A percentile compares a stretch with the other conserved stretches of the same genome.
phyloP scores from a whole-genome alignment of 331 rosid species.

The Rhamnella rubrinervis region DNA sequence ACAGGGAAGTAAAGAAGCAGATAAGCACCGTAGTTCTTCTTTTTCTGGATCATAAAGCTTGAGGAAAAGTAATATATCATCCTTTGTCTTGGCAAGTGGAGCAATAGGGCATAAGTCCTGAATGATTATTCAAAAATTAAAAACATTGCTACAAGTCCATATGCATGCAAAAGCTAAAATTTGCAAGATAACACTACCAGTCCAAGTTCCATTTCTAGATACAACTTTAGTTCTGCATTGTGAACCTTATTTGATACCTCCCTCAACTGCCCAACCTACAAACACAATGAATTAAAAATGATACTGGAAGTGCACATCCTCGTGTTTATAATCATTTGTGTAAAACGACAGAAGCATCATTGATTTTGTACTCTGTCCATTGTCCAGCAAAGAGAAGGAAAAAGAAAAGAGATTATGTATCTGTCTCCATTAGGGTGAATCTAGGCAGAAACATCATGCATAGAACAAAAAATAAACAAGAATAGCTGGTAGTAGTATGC shows the following conservation, averaged over 20 bases:
- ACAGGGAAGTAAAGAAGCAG: constrained; percentile 15
- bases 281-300: constrained; percentile 4
- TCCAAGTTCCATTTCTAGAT: constrained; percentile 77
- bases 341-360: neutral
- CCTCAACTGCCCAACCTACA: constrained; percentile 88
- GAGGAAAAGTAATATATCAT: constrained; percentile 84
- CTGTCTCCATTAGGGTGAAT: too few relatives aligned
- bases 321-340: neutral
- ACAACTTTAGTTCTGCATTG: constrained; percentile 79
- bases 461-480: too few relatives aligned
- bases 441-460: too few relatives aligned
- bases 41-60: constrained; percentile 87
- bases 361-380: too few relatives aligned
- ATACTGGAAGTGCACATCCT: constrained; percentile 17
- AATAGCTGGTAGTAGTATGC: too few relatives aligned
- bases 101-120: constrained; percentile 66
- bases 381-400: too few relatives aligned
- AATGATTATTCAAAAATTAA: constrained; percentile 29
- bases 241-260: constrained; percentile 84
- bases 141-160: neutral
- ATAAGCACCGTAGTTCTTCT: constrained; percentile 68
- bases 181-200: constrained; percentile 46
- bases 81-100: constrained; percentile 83
- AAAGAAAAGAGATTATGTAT: too few relatives aligned
- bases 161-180: neutral